Evolutionary conservation across 139 green algal species (phyloP).

Genomic region (Tetradesmus lagerheimii): DNA sequence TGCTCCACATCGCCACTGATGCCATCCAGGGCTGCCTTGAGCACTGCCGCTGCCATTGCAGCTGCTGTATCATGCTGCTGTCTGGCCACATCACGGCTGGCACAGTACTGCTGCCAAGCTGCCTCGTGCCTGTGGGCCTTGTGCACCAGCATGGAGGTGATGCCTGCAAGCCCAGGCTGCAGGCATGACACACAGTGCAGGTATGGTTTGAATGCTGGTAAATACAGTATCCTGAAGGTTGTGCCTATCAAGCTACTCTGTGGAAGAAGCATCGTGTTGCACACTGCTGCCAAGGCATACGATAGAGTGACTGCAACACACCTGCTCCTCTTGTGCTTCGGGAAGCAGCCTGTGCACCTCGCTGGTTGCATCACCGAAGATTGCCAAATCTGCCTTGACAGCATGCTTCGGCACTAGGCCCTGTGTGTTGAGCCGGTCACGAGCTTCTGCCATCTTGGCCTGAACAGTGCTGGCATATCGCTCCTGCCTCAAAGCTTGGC

Average conservation of each 20-base stretch:
- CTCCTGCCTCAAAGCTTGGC: not conserved
- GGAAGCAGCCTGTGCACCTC: constrained; percentile 24
- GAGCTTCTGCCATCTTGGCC: constrained; percentile 26
- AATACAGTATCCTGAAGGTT: not conserved
- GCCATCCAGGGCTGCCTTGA: constrained; percentile 42
- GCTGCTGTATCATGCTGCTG: not conserved
- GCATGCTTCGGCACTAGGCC: not conserved
- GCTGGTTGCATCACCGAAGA: not conserved
- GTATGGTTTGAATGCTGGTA: not conserved
- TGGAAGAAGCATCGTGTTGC: not conserved
- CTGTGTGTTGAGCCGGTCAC: not conserved
- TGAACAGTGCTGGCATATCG: not conserved
- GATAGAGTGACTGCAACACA: not conserved
- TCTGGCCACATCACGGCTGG: not conserved
- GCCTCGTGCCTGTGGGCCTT: constrained; percentile 46
- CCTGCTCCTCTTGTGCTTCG: not conserved
- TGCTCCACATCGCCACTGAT: constrained; percentile 47
- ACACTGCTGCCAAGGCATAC: too few species aligned
- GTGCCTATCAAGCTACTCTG: not conserved
- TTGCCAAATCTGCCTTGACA: not conserved
- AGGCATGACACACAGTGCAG: not conserved
- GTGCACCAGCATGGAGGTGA: constrained; percentile 38
- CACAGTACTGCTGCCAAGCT: constrained; percentile 39
- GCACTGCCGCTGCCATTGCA: constrained; percentile 17
- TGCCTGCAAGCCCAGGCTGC: not conserved